Evolutionary conservation across 2,329 filamentous ascomycete species (phyloP), one percentile per base, ranked within the genome.

Genomic region (Blumeriella jaapii): DNA sequence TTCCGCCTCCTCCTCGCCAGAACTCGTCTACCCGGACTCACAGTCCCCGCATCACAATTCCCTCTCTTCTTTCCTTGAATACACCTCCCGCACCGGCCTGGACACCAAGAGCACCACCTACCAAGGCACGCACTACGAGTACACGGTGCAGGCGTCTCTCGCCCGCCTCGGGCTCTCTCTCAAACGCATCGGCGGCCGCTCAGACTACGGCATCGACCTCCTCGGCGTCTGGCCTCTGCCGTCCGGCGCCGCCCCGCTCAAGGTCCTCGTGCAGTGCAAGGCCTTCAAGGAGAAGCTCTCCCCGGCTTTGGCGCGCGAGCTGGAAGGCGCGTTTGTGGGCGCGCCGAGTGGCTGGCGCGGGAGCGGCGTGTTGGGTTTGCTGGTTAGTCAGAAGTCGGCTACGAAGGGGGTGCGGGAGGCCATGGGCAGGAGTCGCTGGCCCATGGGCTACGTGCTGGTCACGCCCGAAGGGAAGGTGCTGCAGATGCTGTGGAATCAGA

Each of bases 351-450:
- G 78, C 0, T 93, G 82, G 82, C 65, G 74, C 34, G 72, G 69
- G 0, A 55, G 63, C 1, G 67, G 69, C 10, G 74, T 82, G 5
- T 55, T 94, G 20, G 87, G 75, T 0, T 52, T 94, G 11, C 59
- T 95, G 35, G 78, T 82, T 15, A 70, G 74, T 3, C 74, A 78
- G 44, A 65, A 69, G 41, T 65, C 74, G 34, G 81, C 85, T 19
- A 93, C 86, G 0, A 81, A 74, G 51, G 89, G 87, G 1, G 75
- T 93, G 3, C 63, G 82, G 38, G 76, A 85, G 30, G 75, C 83
- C 15, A 53, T 95, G 46, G 68, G 68, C 4, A 62, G 73, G 39
- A 82, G 79, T 52, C 57, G 61, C 23, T 76, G 71, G 62, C 82
- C 85, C 1, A 70, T 94, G 65, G 76, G 77, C 0, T 93, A 75